Conservation (phyloP, 2,329 filamentous ascomycete genomes). For the Cytospora schulzeri region DNA sequence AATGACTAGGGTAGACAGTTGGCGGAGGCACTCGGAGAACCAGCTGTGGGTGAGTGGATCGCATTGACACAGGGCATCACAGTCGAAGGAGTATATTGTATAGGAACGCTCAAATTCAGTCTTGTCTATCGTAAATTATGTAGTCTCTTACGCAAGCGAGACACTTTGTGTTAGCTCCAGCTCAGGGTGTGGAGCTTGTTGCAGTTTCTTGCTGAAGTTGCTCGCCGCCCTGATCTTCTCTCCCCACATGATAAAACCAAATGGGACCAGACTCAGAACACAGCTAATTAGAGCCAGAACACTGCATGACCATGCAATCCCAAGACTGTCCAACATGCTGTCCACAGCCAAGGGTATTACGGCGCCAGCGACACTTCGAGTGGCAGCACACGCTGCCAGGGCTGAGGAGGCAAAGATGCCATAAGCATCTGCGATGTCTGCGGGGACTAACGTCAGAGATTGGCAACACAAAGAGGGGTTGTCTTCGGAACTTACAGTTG, state of each 20-base stretch:
- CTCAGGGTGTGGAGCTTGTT: constrained; percentile 35
- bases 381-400: constrained; percentile 33
- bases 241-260: constrained; percentile 50
- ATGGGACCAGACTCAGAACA: constrained; percentile 50
- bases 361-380: constrained; percentile 33
- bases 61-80: no score
- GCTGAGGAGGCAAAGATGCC: constrained; percentile 35
- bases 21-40: not conserved
- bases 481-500: constrained; percentile 26
- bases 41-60: no score
- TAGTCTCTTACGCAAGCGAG: constrained; percentile 27
- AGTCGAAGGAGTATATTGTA: no score
- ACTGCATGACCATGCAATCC: constrained; percentile 45
- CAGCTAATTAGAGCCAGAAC: constrained; percentile 51
- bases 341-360: constrained; percentile 33
- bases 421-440: constrained; percentile 33
- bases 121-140: no score
- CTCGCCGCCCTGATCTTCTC: constrained; percentile 47
- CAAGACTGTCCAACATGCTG: constrained; percentile 34
- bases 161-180: constrained; percentile 31
- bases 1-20: not conserved
- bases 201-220: constrained; percentile 51
- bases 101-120: no score
- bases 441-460: not conserved
- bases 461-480: not conserved